A percentile compares a stretch with the other conserved stretches of the same genome.
Conservation (phyloP, 768 basidiomycete species). For the Hemileccinum rubropunctum region DNA sequence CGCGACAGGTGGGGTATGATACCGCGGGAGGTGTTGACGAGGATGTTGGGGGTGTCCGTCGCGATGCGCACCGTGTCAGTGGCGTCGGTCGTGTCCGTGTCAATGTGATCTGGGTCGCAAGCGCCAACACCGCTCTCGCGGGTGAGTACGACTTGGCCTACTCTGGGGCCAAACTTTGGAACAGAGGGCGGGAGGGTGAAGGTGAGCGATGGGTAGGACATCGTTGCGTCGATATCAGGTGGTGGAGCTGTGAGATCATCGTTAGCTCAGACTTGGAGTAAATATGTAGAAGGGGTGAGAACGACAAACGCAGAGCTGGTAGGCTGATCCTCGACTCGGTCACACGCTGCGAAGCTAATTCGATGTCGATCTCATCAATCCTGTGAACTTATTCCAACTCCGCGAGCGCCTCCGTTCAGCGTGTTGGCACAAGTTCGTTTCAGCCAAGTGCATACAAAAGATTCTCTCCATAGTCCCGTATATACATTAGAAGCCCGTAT, state of each 20-base stretch:
- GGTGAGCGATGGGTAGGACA: constrained; percentile 13
- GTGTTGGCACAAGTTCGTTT: no score
- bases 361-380: constrained; percentile 8
- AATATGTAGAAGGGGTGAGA: not conserved
- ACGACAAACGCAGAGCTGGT: no score
- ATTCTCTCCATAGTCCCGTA: not conserved
- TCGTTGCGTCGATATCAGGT: not conserved
- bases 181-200: constrained; percentile 11
- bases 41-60: constrained; percentile 58
- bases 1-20: constrained; percentile 70
- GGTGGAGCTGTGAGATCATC: not conserved
- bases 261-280: not conserved
- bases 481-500: not conserved
- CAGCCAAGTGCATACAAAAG: not conserved
- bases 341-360: not conserved
- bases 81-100: not conserved
- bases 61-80: constrained; percentile 29
- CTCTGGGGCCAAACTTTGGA: constrained; percentile 26
- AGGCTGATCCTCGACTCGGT: no score
- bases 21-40: constrained; percentile 69
- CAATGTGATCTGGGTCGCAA: not conserved
- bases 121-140: constrained; percentile 4
- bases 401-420: constrained; percentile 6
- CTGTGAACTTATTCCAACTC: constrained; percentile 8
- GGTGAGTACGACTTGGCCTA: constrained; percentile 19